Evolutionary conservation across 208 protist genomes (phyloP).

Genomic region (Phytomonas sp.): DNA sequence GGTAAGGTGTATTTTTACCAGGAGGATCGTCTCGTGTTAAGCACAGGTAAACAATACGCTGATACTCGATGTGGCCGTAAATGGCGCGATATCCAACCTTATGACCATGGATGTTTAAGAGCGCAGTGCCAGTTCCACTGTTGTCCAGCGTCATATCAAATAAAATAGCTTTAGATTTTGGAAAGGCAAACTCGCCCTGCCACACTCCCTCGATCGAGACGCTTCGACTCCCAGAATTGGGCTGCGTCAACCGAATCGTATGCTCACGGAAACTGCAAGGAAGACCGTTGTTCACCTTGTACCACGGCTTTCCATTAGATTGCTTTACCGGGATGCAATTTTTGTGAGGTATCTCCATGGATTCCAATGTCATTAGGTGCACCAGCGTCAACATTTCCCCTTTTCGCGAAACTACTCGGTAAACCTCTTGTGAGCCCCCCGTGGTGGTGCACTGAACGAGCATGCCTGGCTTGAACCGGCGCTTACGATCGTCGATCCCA

Average conservation of each 20-base stretch:
- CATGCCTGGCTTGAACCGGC: conserved; percentile 40
- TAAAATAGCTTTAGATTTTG: conserved; percentile 1
- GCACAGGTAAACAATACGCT: conserved; percentile 35
- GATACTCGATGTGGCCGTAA: conserved; percentile 56
- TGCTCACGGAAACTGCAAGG: conserved; percentile 78
- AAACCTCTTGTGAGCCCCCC: conserved; percentile 6
- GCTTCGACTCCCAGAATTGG: conserved; percentile 14
- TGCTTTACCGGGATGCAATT: conserved; percentile 79
- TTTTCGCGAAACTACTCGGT: conserved; percentile 10
- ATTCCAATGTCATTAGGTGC: conserved; percentile 3
- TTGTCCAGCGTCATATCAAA: conserved; percentile 1
- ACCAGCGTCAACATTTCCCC: conserved; percentile 11
- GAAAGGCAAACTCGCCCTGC: conserved; percentile 41
- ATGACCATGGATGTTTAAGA: background rate
- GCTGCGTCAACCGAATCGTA: conserved; percentile 48
- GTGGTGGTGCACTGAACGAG: conserved; percentile 27
- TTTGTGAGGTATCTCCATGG: conserved; percentile 17
- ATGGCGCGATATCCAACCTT: conserved; percentile 21
- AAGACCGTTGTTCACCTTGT: conserved; percentile 47
- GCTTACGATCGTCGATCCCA: conserved; percentile 33
- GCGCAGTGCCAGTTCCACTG: conserved; percentile 7
- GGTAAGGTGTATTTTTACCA: background rate
- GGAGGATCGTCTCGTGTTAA: conserved; percentile 14
- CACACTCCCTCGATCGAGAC: conserved; percentile 63
- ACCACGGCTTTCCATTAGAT: conserved; percentile 54